phyloP scores from a whole-genome alignment of 176 grass and related monocot genomes.

The Rhynchospora pubera region DNA sequence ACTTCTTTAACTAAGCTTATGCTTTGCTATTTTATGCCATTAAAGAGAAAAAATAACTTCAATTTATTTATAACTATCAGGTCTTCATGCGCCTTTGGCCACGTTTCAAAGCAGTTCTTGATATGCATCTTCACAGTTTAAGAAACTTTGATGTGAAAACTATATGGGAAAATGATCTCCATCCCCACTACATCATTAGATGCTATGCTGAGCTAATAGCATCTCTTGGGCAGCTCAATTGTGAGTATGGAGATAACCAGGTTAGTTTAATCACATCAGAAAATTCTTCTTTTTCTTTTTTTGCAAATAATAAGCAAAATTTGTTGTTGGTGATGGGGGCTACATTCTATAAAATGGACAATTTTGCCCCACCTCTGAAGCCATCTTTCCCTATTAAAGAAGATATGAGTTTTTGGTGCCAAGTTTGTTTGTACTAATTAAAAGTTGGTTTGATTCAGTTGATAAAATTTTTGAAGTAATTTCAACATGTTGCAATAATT shows the following conservation, averaged over 20 bases:
- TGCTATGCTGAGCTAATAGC: constrained; percentile 79
- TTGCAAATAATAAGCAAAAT: background rate
- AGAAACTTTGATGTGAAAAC: constrained; percentile 42
- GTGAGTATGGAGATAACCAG: constrained; percentile 85
- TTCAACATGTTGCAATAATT: background rate
- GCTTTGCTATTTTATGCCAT: background rate
- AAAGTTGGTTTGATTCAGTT: background rate
- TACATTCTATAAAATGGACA: background rate
- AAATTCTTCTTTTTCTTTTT: background rate
- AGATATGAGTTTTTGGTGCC: background rate
- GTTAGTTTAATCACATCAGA: constrained; percentile 36
- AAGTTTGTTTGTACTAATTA: background rate
- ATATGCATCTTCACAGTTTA: constrained; percentile 77
- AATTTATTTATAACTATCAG: constrained; percentile 26
- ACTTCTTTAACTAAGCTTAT: background rate
- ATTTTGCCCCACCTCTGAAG: background rate
- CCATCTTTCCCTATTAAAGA: background rate
- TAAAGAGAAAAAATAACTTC: background rate
- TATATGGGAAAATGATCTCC: constrained; percentile 63
- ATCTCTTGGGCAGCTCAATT: constrained; percentile 83
- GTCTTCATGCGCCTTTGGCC: constrained; percentile 68
- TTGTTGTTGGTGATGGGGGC: background rate
- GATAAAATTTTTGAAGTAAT: no score
- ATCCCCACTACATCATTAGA: constrained; percentile 74
- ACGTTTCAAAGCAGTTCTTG: constrained; percentile 81